phyloP scores from a whole-genome alignment of 2,329 filamentous ascomycete genomes.

The Pestalotiopsis sp. region DNA sequence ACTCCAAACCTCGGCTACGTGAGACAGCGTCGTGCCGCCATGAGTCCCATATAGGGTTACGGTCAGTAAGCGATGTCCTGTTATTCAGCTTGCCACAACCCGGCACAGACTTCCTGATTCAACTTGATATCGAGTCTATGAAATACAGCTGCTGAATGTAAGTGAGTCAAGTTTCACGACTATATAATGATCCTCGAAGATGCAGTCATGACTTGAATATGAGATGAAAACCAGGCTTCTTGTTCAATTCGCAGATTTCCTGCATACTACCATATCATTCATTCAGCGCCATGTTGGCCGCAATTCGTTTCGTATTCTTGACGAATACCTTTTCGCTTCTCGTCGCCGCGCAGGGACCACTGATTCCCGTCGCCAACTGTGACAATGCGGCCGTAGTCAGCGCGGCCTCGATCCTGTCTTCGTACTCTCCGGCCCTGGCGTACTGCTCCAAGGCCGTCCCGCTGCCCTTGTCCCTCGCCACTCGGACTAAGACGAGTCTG shows the following conservation, averaged over 20 bases:
- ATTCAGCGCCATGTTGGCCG: not conserved
- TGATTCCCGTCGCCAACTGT: not conserved
- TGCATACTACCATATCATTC: not conserved
- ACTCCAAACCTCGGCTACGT: not conserved
- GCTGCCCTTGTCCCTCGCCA: not conserved
- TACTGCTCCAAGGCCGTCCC: not conserved
- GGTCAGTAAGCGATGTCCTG: not conserved
- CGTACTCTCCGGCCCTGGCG: not conserved
- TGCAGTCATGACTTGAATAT: not conserved
- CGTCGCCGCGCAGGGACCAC: not conserved
- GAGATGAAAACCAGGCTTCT: not conserved
- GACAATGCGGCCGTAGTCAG: not conserved
- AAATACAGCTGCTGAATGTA: rapidly evolving
- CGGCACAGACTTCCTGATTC: not conserved
- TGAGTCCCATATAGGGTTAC: not conserved
- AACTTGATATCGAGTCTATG: not conserved
- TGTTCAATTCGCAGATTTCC: not conserved
- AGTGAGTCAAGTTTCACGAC: not conserved
- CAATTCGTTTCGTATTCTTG: not conserved
- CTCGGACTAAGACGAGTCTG: not conserved
- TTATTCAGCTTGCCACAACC: not conserved
- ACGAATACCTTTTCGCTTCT: not conserved
- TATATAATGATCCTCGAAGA: not conserved
- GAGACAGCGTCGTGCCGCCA: not conserved
- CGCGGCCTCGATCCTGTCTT: not conserved